Conservation (phyloP, 805 yeast species). For the Debaryomyces tyrocola region DNA sequence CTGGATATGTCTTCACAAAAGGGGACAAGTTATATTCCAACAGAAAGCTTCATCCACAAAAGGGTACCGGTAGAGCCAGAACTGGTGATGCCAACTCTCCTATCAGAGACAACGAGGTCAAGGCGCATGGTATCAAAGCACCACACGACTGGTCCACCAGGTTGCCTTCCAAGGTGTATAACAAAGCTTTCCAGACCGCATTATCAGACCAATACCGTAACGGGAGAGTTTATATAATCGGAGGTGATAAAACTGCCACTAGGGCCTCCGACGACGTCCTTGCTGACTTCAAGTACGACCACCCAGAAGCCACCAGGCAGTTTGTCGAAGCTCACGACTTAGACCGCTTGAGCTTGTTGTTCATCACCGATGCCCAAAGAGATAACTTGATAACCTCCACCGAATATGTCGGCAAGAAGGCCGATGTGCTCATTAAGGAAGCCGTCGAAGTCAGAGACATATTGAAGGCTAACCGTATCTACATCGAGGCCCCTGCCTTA, state of each 20-base stretch:
- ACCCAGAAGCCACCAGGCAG: conserved; percentile 48
- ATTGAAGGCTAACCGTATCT: conserved; percentile 73
- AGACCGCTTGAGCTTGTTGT: conserved; percentile 56
- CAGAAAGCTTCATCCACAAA: conserved; percentile 81
- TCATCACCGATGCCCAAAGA: conserved; percentile 63
- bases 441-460: conserved; percentile 82
- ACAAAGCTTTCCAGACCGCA: conserved; percentile 77
- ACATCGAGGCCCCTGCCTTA: conserved; percentile 71
- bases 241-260: conserved; percentile 37
- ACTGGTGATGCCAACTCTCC: conserved; percentile 96
- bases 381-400: conserved; percentile 63
- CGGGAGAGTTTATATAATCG: conserved; percentile 73
- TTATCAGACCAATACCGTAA: conserved; percentile 75
- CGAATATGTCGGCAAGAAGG: conserved; percentile 48
- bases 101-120: conserved; percentile 82
- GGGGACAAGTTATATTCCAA: conserved; percentile 83
- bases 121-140: conserved; percentile 86
- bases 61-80: conserved; percentile 94
- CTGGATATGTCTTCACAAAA: conserved; percentile 84
- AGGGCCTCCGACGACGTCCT: conserved; percentile 16
- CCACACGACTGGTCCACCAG: conserved; percentile 86
- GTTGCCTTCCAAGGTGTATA: conserved; percentile 71
- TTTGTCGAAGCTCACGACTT: conserved; percentile 52
- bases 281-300: conserved; percentile 39
- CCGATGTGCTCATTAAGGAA: conserved; percentile 70